These are phyloP conservation scores for Camillea tinctor DNA, from an alignment of 2,329 filamentous ascomycete genomes.

Conservation along the genomic window DNA sequence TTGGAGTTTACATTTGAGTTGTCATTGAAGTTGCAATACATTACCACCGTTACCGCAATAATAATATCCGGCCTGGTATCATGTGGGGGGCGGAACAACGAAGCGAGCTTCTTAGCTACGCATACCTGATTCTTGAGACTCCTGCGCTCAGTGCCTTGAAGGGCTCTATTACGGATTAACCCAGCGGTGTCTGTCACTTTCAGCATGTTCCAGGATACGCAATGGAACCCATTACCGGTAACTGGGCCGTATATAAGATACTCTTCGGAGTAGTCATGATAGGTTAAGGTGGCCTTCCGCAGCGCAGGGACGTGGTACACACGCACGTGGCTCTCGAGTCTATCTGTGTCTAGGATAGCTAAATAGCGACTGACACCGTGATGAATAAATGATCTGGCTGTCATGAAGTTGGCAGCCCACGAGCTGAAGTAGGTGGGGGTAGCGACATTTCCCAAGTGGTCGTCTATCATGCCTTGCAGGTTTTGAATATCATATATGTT, in stretches of 20 bases:
- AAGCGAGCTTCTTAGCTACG: conserved; percentile 1
- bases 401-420: conserved; percentile 3
- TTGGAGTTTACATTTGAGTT: not conserved
- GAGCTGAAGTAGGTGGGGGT: conserved; percentile 7
- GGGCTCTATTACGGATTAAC: not conserved
- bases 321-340: conserved; percentile 4
- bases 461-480: not conserved
- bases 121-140: not conserved
- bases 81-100: conserved; percentile 1
- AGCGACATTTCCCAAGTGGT: not conserved
- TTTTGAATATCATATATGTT: conserved; percentile 4
- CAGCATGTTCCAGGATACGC: not conserved
- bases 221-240: conserved; percentile 6
- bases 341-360: conserved; percentile 4
- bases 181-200: not conserved
- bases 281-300: not conserved
- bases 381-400: not conserved
- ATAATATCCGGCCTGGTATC: conserved; percentile 7
- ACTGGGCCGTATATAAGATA: conserved; percentile 12
- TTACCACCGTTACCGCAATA: conserved; percentile 5
- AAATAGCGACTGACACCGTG: not conserved
- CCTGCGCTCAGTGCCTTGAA: not conserved
- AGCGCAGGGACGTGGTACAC: conserved; percentile 7
- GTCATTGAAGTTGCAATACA: not conserved
- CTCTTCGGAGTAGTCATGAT: not conserved